Evolutionary conservation across 352 stramenopile species (phyloP).

Genomic region (Nothophytophthora sp.): DNA sequence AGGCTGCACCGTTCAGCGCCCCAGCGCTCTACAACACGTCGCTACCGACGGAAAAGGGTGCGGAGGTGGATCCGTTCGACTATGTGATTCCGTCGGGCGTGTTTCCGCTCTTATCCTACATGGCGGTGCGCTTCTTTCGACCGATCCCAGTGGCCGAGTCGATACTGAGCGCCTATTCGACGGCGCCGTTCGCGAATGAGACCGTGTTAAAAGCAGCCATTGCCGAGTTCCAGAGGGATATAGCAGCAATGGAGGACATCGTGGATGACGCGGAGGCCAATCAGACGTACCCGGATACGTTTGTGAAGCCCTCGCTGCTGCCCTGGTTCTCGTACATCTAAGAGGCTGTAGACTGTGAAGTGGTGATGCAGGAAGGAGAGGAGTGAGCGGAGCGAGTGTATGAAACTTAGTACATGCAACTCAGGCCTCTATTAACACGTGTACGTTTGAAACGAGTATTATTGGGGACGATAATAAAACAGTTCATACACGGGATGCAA

Average conservation of each 20-base stretch:
- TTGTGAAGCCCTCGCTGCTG: conserved; percentile 24
- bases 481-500: no score
- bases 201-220: conserved; percentile 14
- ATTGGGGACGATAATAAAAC: no score
- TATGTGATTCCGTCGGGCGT: conserved; percentile 44
- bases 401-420: no score
- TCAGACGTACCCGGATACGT: conserved; percentile 75
- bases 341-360: no score
- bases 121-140: conserved; percentile 20
- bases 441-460: no score
- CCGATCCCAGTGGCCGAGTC: conserved; percentile 16
- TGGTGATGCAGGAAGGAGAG: no score
- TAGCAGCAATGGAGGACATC: conserved; percentile 18
- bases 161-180: conserved; percentile 16
- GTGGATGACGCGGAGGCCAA: conserved; percentile 81
- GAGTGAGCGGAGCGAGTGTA: no score
- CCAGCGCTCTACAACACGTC: conserved; percentile 29
- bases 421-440: no score
- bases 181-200: conserved; percentile 23
- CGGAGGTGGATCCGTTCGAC: conserved; percentile 28
- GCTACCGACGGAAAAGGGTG: conserved; percentile 21
- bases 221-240: conserved; percentile 16
- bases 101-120: conserved; percentile 21
- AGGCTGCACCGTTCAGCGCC: conserved; percentile 22
- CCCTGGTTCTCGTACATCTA: conserved; percentile 34